These are phyloP conservation scores for Cercophora newfieldiana DNA, from an alignment of 495 filamentous ascomycete species.

Conservation along the genomic window DNA sequence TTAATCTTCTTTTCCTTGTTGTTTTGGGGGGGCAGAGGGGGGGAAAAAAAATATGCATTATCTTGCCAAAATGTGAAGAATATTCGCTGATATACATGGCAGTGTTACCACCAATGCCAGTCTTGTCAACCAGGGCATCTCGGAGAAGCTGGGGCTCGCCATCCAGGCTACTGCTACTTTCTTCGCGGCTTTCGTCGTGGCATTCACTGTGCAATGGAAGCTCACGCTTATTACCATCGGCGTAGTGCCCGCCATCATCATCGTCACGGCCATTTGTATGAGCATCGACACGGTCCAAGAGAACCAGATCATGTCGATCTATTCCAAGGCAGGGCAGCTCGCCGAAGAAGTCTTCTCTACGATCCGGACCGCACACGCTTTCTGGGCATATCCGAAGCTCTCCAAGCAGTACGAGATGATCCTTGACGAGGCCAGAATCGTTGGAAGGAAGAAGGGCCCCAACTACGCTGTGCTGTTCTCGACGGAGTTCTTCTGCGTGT, in stretches of 20 bases:
- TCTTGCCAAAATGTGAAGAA: no score
- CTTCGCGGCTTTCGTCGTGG: constrained; percentile 57
- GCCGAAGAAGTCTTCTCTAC: constrained; percentile 56
- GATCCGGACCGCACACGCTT: constrained; percentile 60
- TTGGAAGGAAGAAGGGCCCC: constrained; percentile 49
- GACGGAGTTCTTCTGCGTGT: constrained; percentile 40
- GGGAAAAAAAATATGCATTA: no score
- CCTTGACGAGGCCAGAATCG: constrained; percentile 51
- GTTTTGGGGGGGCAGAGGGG: no score
- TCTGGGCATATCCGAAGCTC: constrained; percentile 57
- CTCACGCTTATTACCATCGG: constrained; percentile 58
- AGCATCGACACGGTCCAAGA: constrained; percentile 54
- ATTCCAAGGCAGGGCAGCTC: constrained; percentile 53
- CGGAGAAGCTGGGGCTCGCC: constrained; percentile 60
- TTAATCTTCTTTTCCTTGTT: no score
- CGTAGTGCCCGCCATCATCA: constrained; percentile 50
- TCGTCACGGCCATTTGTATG: constrained; percentile 36
- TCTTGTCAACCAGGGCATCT: constrained; percentile 48
- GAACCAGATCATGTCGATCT: constrained; percentile 32
- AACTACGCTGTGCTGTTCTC: constrained; percentile 39
- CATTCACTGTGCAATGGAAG: constrained; percentile 54
- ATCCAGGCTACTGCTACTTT: constrained; percentile 57
- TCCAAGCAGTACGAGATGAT: constrained; percentile 49
- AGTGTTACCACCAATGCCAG: constrained; percentile 30
- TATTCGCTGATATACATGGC: no score